Evolutionary conservation across 176 grass and related monocot genomes (phyloP).

Genomic region (Thinopyrum elongatum): DNA sequence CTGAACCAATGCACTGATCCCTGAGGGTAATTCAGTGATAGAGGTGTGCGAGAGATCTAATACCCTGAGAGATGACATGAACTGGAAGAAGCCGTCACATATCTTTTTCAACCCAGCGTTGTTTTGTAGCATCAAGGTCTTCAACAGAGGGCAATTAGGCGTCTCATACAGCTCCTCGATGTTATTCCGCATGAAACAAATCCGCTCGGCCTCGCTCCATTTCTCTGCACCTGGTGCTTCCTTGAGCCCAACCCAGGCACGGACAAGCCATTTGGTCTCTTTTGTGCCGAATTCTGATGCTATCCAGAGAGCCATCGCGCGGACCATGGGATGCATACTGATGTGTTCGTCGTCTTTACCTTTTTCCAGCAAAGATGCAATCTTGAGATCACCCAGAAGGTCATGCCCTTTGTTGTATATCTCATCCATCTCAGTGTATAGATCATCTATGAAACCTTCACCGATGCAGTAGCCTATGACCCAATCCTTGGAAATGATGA

Average conservation of each 20-base stretch:
- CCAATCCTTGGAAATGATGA: conserved; percentile 81
- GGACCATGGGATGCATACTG: conserved; percentile 88
- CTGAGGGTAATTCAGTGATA: conserved; percentile 68
- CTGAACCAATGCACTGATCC: conserved; percentile 45
- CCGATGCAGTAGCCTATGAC: conserved; percentile 92
- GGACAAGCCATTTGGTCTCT: conserved; percentile 74
- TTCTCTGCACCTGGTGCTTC: conserved; percentile 72
- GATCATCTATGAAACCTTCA: conserved; percentile 83
- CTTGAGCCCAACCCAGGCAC: conserved; percentile 52
- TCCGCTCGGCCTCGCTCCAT: conserved; percentile 73
- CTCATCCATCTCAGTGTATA: conserved; percentile 87
- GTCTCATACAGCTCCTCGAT: conserved; percentile 62
- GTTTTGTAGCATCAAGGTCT: conserved; percentile 65
- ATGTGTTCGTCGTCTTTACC: conserved; percentile 72
- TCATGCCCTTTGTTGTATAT: conserved; percentile 88
- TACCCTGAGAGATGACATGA: conserved; percentile 74
- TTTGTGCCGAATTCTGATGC: conserved; percentile 69
- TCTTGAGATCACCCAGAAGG: conserved; percentile 79
- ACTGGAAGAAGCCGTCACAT: conserved; percentile 73
- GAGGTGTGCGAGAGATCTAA: conserved; percentile 73
- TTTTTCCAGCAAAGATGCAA: conserved; percentile 70
- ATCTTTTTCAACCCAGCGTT: conserved; percentile 65
- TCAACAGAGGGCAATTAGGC: conserved; percentile 61
- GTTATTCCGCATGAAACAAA: conserved; percentile 74
- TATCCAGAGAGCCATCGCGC: conserved; percentile 87